Base-by-base conservation (phyloP, 2,329 filamentous ascomycete species). In the Fusarium sp. region DNA sequence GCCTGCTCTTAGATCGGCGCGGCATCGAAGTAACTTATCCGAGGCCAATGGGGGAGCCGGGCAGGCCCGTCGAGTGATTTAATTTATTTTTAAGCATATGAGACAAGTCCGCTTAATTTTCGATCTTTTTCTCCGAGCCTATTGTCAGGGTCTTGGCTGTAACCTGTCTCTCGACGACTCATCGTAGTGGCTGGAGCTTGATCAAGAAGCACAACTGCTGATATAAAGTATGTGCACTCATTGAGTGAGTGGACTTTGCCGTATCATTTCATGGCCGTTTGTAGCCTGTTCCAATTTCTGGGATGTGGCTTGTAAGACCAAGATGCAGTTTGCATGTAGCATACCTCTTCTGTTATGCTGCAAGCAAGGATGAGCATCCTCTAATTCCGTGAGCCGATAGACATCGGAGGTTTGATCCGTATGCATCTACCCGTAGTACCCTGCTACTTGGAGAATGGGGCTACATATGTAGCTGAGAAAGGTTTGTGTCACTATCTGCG, bases 41-140 rank as follows among this genome's bases (percentile, higher is more conserved):
- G 28, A 31, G 10, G 28, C 28, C 28, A 31, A 31, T 31, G 28
- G 28, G 28, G 28, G 28, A 31, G 28, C 28, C 28, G 22, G 24
- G 44, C 13, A 58, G 45, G 33, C 45, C 40, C 24, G 51, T 64
- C 45, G 22, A 59, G 31, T 15, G 31, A 15, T 31, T 15, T n/a
- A n/a, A 38, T 19, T 21, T 45, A n/a, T 43, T 36, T 59, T 24
- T 17, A 28, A 43, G 46, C 28, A 42, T 34, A 60, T 39, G 40
- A 54, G 61, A 65, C 46, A 47, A 49, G 31, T 51, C 53, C 36
- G 49, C 26, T 36, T 42, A 22, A 39, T 11, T 17, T 26, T 26
- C 62, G 53, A 65, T 65, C 46, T 21, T 60, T 65, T 60, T 65
- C 61, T 65, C 62, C 62, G 62, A 65, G 40, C 36, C 46, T 60